A percentile compares a stretch with the other conserved stretches of the same genome.
phyloP scores from a whole-genome alignment of 176 grass and related monocot species.

The Aegilops sharonensis region DNA sequence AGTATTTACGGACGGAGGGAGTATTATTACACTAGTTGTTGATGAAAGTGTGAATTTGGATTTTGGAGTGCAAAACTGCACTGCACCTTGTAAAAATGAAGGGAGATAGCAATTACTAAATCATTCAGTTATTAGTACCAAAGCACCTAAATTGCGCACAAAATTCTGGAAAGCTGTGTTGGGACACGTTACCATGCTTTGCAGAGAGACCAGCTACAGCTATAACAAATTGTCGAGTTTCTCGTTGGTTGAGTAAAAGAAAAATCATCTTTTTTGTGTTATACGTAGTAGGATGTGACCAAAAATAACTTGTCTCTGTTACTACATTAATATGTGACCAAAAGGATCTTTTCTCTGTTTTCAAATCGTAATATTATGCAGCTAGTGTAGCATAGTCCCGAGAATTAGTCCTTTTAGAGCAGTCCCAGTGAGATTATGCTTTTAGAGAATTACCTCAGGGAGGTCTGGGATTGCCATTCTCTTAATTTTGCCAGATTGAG shows the following conservation, averaged over 20 bases:
- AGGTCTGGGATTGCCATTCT: not conserved
- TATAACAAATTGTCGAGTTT: not conserved
- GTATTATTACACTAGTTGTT: not conserved
- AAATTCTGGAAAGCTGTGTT: not conserved
- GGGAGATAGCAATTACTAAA: too few relatives aligned
- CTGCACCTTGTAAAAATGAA: not conserved
- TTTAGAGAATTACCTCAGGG: not conserved
- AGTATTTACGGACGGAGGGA: too few relatives aligned
- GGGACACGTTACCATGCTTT: not conserved
- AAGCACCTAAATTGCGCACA: not conserved
- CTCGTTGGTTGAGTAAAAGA: not conserved
- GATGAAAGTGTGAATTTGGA: not conserved
- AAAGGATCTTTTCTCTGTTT: too few relatives aligned
- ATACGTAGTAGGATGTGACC: not conserved
- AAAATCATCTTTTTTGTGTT: not conserved
- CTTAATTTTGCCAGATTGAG: not conserved
- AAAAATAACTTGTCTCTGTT: not conserved
- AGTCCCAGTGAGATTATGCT: not conserved
- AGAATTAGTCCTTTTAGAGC: not conserved
- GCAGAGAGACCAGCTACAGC: not conserved
- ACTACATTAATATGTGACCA: not conserved
- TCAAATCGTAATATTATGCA: not conserved
- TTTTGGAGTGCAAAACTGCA: not conserved
- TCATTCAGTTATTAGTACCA: too few relatives aligned
- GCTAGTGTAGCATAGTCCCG: not conserved